Evolutionary conservation across 2,329 filamentous ascomycete species (phyloP).

Genomic region (Alternaria conjuncta): DNA sequence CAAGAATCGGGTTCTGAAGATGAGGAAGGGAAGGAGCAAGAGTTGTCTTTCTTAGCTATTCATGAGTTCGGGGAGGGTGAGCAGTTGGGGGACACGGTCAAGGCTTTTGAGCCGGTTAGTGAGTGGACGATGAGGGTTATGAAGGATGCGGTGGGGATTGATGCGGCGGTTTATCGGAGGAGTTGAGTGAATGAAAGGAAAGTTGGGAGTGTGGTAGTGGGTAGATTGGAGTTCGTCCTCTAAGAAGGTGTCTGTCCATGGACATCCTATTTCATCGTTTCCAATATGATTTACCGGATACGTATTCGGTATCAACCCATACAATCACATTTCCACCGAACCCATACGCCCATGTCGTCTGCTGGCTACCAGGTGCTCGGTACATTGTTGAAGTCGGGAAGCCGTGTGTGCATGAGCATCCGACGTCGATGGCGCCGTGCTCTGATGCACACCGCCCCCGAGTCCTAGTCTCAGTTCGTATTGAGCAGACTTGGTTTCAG

Average conservation of each 20-base stretch:
- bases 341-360: background rate
- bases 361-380: background rate
- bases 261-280: background rate
- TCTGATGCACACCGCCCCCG: background rate
- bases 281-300: background rate
- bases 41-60: constrained; percentile 33
- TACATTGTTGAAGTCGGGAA: background rate
- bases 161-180: constrained; percentile 38
- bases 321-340: background rate
- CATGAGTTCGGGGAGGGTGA: constrained; percentile 40
- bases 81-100: constrained; percentile 34
- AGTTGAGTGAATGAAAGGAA: background rate
- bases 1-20: constrained; percentile 4
- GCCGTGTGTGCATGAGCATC: background rate
- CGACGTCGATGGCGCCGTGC: background rate
- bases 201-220: background rate
- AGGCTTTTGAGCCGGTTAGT: constrained; percentile 36
- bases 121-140: constrained; percentile 41
- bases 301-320: background rate
- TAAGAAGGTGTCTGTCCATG: background rate
- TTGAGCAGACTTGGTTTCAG: background rate
- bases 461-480: background rate
- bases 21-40: constrained; percentile 8
- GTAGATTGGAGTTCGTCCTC: background rate
- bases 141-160: constrained; percentile 29